Evolutionary conservation across 371 early-diverging fungal genomes (phyloP).

Genomic region (Gilbertella persicaria): DNA sequence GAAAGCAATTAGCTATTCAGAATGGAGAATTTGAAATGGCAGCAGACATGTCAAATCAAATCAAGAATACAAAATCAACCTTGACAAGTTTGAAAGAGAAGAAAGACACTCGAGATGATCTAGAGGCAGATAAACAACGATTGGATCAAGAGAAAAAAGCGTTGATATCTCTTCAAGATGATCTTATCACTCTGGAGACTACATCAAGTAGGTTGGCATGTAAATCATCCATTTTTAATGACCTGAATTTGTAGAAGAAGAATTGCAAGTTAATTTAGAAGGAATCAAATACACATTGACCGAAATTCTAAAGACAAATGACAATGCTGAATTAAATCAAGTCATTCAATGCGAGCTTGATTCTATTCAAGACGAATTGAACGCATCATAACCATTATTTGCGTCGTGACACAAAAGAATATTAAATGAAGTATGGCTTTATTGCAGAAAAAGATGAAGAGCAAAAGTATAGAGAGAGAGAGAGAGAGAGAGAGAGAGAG

Average conservation of each 20-base stretch:
- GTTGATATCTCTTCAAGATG: not conserved
- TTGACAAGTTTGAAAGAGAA: not conserved
- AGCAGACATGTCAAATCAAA: not conserved
- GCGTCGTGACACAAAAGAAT: not conserved
- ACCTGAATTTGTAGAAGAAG: not conserved
- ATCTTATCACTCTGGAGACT: not conserved
- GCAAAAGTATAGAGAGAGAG: not conserved
- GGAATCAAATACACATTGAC: not conserved
- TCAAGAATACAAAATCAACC: not conserved
- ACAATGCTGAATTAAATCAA: not conserved
- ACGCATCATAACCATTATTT: not conserved
- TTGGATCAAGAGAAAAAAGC: not conserved
- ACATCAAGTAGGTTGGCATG: too few relatives aligned
- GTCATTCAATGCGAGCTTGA: not conserved
- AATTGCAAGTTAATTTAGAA: not conserved
- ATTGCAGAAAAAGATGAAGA: not conserved
- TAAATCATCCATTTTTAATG: too few relatives aligned
- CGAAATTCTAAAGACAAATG: not conserved
- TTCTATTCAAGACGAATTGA: not conserved
- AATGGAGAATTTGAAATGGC: slow-evolving; percentile 2
- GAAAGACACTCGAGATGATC: not conserved
- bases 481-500: not conserved
- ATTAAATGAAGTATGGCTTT: not conserved
- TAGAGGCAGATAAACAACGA: not conserved
- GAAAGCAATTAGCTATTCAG: not conserved